phyloP scores from a whole-genome alignment of 768 basidiomycete species.

The Collybiopsis confluens region DNA sequence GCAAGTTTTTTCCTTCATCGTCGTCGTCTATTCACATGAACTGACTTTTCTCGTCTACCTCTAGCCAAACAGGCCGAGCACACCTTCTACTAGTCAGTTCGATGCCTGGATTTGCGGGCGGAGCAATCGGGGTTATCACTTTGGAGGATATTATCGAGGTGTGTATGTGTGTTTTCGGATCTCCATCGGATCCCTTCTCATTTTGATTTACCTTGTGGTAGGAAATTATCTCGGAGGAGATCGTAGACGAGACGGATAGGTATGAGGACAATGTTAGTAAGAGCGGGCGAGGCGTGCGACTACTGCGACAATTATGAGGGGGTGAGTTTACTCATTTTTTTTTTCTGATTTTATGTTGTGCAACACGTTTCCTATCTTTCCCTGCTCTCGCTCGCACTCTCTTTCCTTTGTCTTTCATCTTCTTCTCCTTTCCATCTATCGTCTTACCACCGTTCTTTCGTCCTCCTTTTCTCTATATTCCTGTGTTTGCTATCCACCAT shows the following conservation, averaged over 20 bases:
- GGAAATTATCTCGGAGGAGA: conserved; percentile 96
- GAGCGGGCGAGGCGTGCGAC: conserved; percentile 65
- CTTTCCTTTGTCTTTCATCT: not conserved
- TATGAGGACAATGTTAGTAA: conserved; percentile 87
- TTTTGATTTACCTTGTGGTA: no score
- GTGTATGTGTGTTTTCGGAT: no score
- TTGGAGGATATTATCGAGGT: conserved; percentile 85
- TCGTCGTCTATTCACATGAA: not conserved
- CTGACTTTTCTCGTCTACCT: no score
- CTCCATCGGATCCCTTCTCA: no score
- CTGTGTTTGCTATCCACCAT: no score
- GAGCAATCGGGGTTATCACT: conserved; percentile 88
- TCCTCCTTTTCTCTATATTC: no score
- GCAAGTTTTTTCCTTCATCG: conserved; percentile 34
- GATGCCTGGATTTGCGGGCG: conserved; percentile 78
- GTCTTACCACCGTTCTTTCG: no score
- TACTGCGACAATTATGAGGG: conserved; percentile 74
- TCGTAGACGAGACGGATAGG: conserved; percentile 91
- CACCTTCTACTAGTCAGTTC: conserved; percentile 84
- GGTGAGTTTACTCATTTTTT: conserved; percentile 37
- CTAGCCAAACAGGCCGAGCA: conserved; percentile 93
- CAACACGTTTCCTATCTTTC: no score
- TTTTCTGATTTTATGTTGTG: not conserved
- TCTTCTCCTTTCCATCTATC: not conserved
- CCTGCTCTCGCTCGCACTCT: not conserved